Conservation (phyloP, 129 eudicot species). For the Tagetes erecta region DNA sequence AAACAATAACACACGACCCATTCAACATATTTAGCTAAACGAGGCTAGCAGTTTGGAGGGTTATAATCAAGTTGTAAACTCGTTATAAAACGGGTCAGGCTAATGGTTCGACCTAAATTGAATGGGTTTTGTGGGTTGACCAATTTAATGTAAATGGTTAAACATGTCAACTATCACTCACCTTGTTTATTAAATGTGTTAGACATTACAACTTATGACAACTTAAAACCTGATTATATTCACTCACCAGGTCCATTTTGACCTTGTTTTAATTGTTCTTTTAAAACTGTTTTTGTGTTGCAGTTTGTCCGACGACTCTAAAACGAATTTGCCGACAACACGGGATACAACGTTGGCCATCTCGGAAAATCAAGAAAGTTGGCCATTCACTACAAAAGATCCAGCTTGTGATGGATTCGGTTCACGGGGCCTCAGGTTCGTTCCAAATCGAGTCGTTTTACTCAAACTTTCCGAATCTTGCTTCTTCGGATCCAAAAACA, state of each 20-base stretch:
- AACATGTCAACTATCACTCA: not conserved
- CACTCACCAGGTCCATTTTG: too few relatives aligned
- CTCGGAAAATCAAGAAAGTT: conserved; percentile 92
- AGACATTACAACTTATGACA: too few relatives aligned
- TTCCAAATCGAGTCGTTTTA: conserved; percentile 78
- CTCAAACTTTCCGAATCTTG: conserved; percentile 73
- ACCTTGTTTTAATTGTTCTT: too few relatives aligned
- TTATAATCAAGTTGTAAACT: too few relatives aligned
- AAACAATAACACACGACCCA: too few relatives aligned
- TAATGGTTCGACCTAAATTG: too few relatives aligned
- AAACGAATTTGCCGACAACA: conserved; percentile 96
- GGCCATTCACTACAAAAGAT: conserved; percentile 87
- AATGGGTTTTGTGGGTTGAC: too few relatives aligned
- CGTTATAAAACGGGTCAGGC: too few relatives aligned
- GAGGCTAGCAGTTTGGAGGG: too few relatives aligned
- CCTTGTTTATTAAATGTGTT: too few relatives aligned
- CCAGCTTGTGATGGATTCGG: conserved; percentile 87
- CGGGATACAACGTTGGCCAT: conserved; percentile 95
- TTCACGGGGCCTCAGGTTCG: conserved; percentile 71
- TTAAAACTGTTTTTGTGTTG: conserved; percentile 21
- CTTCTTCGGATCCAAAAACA: conserved; percentile 54
- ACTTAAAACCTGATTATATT: too few relatives aligned
- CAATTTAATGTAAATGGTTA: not conserved
- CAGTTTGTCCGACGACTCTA: conserved; percentile 95
- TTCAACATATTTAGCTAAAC: too few relatives aligned